A percentile compares a stretch with the other conserved stretches of the same genome.
phyloP scores from a whole-genome alignment of 441 rosid genomes.

The Pelargonium fulgidum region DNA sequence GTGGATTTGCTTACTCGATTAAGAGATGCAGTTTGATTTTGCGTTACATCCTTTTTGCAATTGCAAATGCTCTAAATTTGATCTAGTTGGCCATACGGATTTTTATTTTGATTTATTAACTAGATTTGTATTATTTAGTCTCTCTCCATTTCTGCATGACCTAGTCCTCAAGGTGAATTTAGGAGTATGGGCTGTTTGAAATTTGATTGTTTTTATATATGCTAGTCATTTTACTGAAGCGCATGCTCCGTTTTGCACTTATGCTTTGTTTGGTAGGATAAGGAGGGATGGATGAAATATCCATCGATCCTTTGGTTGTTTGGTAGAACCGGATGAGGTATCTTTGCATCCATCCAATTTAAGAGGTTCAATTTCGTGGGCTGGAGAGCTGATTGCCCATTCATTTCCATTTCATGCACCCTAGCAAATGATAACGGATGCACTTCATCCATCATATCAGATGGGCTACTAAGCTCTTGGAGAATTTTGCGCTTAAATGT shows the following conservation, averaged over 20 bases:
- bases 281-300: neutral
- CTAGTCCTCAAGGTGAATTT: slow-evolving; percentile 2
- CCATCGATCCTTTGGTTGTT: neutral
- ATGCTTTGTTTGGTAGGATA: slow-evolving; percentile 6
- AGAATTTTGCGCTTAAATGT: neutral
- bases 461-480: neutral
- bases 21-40: slow-evolving; percentile 1
- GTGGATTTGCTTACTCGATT: neutral
- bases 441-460: neutral
- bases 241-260: neutral
- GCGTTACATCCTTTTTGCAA: neutral
- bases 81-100: neutral
- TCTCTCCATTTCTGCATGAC: neutral
- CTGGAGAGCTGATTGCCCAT: neutral
- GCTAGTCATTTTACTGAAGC: neutral
- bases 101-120: neutral
- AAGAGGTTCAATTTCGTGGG: neutral
- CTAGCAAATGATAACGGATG: too few species aligned
- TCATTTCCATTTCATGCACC: neutral
- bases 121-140: neutral
- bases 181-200: slow-evolving; percentile 1
- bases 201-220: slow-evolving; percentile 1
- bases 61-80: neutral
- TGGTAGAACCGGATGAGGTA: neutral
- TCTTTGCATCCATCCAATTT: neutral